Evolutionary conservation across 2,329 filamentous ascomycete genomes (phyloP), one percentile per base, ranked within the genome.

Genomic region (Pseudocercospora musae): DNA sequence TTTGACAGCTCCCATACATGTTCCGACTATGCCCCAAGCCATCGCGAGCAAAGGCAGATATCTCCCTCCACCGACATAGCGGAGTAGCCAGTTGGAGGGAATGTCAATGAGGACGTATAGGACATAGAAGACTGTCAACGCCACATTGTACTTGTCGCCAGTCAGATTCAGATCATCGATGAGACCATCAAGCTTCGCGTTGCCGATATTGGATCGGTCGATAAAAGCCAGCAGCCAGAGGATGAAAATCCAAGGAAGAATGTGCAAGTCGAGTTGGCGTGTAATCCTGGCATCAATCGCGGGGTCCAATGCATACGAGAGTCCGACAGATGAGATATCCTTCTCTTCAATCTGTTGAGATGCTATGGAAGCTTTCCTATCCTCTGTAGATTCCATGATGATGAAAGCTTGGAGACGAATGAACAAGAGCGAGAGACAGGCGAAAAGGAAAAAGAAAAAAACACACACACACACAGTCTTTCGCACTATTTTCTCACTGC

Each of bases 211-310:
- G 40, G 68, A 71, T 23, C 78, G 71, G 66, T 81, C 79, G 60
- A 82, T 80, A 72, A 81, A 81, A 7, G 79, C 77, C n/a, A 81
- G 72, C 3, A 81, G 74, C 77, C 78, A 81, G 13, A 81, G 72
- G 9, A 73, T 71, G 52, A 81, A 81, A 5, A 81, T 72, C 78
- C 78, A 80, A 3, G 79, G 79, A 10, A 81, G 67, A 29, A 81
- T 75, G 52, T 78, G 78, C 0, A 68, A 59, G 67, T 81, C 79
- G 56, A 81, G 75, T 53, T 78, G 79, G 21, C 75, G 70, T 11
- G 75, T 80, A 33, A 81, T 72, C 31, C 72, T 18, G n/a, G 46
- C 33, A 18, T 66, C 65, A 5, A 27, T 11, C 5, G 20, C 44
- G 1, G 62, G 50, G 29, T 67, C 62, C 20, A 42, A 40, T 7